Conservation (phyloP, 305 asterid genomes). For the Solanum chacoense region DNA sequence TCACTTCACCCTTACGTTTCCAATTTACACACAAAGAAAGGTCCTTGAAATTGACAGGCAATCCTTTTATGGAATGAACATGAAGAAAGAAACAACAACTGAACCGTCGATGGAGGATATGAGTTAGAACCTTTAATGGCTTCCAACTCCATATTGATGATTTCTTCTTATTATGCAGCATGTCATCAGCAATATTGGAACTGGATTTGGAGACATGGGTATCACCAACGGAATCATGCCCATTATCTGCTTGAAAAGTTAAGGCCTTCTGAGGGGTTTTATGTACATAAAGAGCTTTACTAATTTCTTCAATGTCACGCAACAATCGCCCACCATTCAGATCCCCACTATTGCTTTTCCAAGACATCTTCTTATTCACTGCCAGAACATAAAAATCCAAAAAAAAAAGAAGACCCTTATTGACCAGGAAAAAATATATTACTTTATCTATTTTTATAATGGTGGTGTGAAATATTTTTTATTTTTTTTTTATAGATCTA, state of each 20-base stretch:
- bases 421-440: not conserved
- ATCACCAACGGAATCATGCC: conserved; percentile 12
- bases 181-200: conserved; percentile 17
- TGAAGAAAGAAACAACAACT: conserved; percentile 64
- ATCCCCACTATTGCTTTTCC: conserved; percentile 27
- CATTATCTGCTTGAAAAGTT: conserved; percentile 18
- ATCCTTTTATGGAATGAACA: conserved; percentile 54
- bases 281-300: conserved; percentile 61
- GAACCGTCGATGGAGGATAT: conserved; percentile 38
- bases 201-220: conserved; percentile 16
- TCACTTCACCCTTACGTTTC: conserved; percentile 41
- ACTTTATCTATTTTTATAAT: not conserved
- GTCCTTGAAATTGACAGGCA: conserved; percentile 46
- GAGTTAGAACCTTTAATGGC: conserved; percentile 55
- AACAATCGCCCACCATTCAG: conserved; percentile 38
- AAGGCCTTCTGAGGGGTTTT: conserved; percentile 27
- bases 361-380: conserved; percentile 19
- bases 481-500: too few relatives aligned
- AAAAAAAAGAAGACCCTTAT: not conserved
- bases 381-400: conserved; percentile 10
- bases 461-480: not conserved
- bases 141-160: conserved; percentile 71
- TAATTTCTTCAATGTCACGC: conserved; percentile 69
- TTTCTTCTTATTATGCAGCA: conserved; percentile 36
- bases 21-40: conserved; percentile 48